These are phyloP conservation scores for Ceratocystis destructans DNA, from an alignment of 2,329 filamentous ascomycete genomes.

Conservation along the genomic window DNA sequence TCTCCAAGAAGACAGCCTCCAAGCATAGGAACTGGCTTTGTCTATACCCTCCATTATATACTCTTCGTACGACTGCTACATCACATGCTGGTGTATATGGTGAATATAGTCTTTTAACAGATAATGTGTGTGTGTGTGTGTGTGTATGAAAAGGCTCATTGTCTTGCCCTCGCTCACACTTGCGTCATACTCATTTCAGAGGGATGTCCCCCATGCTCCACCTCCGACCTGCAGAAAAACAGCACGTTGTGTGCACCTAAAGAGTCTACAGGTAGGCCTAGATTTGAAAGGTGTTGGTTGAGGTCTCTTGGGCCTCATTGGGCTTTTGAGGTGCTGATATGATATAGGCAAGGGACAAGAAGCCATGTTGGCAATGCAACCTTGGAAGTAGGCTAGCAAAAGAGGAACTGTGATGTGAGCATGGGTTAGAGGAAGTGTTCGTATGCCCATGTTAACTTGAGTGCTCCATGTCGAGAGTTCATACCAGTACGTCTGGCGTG, in stretches of 20 bases:
- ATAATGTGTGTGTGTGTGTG: neutral
- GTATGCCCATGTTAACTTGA: neutral
- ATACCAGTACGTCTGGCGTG: conserved; percentile 3
- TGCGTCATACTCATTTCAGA: neutral
- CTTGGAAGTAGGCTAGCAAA: neutral
- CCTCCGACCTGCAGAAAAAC: neutral
- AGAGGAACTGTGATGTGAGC: conserved; percentile 4
- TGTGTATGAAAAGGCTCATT: too few species aligned
- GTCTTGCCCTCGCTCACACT: neutral
- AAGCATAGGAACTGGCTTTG: neutral
- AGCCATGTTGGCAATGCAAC: neutral
- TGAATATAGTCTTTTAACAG: neutral
- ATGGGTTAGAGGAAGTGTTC: neutral
- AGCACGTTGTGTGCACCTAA: neutral
- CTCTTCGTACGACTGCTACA: neutral
- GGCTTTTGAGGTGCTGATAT: too few species aligned
- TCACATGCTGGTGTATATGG: neutral
- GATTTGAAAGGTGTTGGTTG: neutral
- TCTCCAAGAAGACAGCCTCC: too few species aligned
- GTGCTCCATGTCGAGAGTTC: neutral
- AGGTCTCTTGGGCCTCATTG: too few species aligned
- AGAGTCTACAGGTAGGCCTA: neutral
- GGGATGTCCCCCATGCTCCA: neutral
- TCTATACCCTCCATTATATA: neutral
- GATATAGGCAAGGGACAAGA: neutral